phyloP scores from a whole-genome alignment of 2,329 filamentous ascomycete species.

The Penicillium sp. region DNA sequence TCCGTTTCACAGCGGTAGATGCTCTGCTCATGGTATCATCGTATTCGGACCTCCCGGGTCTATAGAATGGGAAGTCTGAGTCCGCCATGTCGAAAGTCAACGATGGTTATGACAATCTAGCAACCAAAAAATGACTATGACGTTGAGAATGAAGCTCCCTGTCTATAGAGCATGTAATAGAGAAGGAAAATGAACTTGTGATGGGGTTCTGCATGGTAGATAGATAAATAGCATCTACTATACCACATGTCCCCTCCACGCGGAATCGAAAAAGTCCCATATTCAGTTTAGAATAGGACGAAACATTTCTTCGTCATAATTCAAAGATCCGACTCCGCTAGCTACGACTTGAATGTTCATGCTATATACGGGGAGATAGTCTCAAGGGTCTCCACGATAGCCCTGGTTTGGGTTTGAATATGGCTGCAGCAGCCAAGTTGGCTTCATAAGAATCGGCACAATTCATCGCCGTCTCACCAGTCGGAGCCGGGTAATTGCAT shows the following conservation, averaged over 20 bases:
- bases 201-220: not conserved
- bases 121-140: not conserved
- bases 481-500: conserved; percentile 6
- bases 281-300: conserved; percentile 6
- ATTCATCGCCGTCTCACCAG: conserved; percentile 13
- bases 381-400: not conserved
- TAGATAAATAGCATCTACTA: not conserved
- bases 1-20: not conserved
- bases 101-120: not conserved
- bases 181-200: not conserved
- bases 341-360: not conserved
- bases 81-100: conserved; percentile 1
- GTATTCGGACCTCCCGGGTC: conserved; percentile 6
- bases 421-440: not conserved
- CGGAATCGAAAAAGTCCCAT: not conserved
- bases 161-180: not conserved
- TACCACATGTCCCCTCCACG: not conserved
- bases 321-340: not conserved
- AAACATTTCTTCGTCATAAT: conserved; percentile 5
- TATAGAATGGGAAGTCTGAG: conserved; percentile 9
- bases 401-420: not conserved
- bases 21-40: conserved; percentile 11
- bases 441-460: conserved; percentile 18
- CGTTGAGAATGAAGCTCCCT: not conserved
- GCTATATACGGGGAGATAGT: not conserved